These are phyloP conservation scores for Fusarium compactum DNA, from an alignment of 2,329 filamentous ascomycete species.

Conservation along the genomic window DNA sequence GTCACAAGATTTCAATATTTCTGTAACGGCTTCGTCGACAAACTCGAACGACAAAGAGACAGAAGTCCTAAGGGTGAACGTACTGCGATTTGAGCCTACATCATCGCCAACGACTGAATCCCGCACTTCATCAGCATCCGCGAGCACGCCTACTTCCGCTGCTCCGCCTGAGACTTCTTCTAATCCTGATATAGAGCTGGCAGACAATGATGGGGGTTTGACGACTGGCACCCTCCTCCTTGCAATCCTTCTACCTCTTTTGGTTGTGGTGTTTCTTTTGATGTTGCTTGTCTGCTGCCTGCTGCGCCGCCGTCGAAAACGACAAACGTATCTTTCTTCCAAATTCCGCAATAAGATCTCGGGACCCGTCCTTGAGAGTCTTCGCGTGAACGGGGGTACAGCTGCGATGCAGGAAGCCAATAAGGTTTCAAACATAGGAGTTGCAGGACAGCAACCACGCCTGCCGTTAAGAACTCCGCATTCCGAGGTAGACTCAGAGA, in stretches of 20 bases:
- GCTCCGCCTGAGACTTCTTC: slow-evolving; percentile 38
- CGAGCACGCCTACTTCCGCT: slow-evolving; percentile 41
- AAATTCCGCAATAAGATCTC: slow-evolving; percentile 52
- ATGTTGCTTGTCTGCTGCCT: slow-evolving; percentile 52
- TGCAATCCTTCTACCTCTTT: slow-evolving; percentile 59
- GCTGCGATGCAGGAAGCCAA: slow-evolving; percentile 43
- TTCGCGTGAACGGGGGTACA: slow-evolving; percentile 47
- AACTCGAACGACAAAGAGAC: slow-evolving; percentile 53
- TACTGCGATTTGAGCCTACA: slow-evolving; percentile 48
- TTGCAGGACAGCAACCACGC: slow-evolving; percentile 17
- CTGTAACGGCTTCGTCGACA: slow-evolving; percentile 52
- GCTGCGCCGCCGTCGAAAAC: slow-evolving; percentile 49
- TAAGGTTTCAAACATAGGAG: slow-evolving; percentile 22
- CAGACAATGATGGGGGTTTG: slow-evolving; percentile 40
- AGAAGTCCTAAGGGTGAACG: slow-evolving; percentile 53
- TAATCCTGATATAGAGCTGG: slow-evolving; percentile 20
- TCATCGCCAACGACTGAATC: slow-evolving; percentile 31
- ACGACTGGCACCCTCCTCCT: slow-evolving; percentile 55
- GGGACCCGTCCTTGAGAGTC: slow-evolving; percentile 47
- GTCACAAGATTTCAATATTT: slow-evolving; percentile 49
- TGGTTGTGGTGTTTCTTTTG: slow-evolving; percentile 52
- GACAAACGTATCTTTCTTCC: slow-evolving; percentile 46
- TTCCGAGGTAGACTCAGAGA: slow-evolving; percentile 44
- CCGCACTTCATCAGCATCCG: slow-evolving; percentile 27
- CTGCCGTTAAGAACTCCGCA: slow-evolving; percentile 37